Evolutionary conservation across 495 filamentous ascomycete species (phyloP).

Genomic region (Amphirosellinia nigrospora): DNA sequence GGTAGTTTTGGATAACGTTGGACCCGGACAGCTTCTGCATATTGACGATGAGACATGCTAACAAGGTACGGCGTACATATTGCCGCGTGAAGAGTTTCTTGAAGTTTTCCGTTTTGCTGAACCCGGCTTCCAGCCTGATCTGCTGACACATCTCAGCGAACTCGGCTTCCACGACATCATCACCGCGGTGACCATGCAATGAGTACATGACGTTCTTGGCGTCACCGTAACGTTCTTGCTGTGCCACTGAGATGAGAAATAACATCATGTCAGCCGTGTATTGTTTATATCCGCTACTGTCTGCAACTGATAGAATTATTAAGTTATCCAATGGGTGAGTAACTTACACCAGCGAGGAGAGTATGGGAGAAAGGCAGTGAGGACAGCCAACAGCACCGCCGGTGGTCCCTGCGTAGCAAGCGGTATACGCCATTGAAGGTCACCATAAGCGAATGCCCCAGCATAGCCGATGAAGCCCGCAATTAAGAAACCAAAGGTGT

Average conservation of each 20-base stretch:
- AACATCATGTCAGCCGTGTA: neutral
- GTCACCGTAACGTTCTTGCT: conserved; percentile 9
- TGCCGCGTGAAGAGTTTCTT: conserved; percentile 19
- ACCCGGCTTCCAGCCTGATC: conserved; percentile 23
- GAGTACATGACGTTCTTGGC: conserved; percentile 22
- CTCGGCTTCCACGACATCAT: conserved; percentile 23
- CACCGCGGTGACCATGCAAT: conserved; percentile 22
- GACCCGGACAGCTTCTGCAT: conserved; percentile 26
- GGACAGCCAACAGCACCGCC: conserved; percentile 23
- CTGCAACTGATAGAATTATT: no score
- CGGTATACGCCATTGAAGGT: conserved; percentile 32
- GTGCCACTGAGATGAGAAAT: neutral
- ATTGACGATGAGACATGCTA: conserved; percentile 19
- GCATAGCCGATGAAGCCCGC: conserved; percentile 38
- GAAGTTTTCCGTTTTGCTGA: conserved; percentile 11
- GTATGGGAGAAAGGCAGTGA: conserved; percentile 26
- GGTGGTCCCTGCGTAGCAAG: conserved; percentile 33
- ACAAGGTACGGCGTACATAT: conserved; percentile 25
- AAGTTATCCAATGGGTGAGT: neutral
- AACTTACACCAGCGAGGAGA: conserved; percentile 32
- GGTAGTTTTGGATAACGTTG: conserved; percentile 28
- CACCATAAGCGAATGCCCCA: conserved; percentile 28
- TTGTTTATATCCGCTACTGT: neutral
- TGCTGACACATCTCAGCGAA: conserved; percentile 23
- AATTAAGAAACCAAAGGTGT: conserved; percentile 62